phyloP scores from a whole-genome alignment of 805 yeast genomes.

The Barnettozyma siamensis region DNA sequence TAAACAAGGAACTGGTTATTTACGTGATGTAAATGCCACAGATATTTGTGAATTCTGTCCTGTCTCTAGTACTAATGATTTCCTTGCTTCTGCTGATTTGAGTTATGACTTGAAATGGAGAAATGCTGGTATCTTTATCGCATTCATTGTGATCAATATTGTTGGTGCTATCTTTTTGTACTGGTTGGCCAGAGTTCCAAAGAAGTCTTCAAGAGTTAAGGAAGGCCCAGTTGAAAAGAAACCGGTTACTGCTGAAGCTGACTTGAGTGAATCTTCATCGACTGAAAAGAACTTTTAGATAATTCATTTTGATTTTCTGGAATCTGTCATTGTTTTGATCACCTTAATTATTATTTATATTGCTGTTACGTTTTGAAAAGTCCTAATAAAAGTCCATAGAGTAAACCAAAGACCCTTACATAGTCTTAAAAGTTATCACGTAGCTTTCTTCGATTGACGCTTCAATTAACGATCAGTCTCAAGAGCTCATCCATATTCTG shows the following conservation, averaged over 20 bases:
- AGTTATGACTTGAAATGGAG: slow-evolving; percentile 54
- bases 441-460: no score
- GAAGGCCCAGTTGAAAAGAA: slow-evolving; percentile 5
- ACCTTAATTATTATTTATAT: no score
- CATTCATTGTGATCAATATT: slow-evolving; percentile 35
- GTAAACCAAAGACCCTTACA: no score
- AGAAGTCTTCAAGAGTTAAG: slow-evolving; percentile 36
- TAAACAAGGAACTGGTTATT: slow-evolving; percentile 23
- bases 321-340: no score
- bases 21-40: slow-evolving; percentile 29
- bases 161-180: slow-evolving; percentile 41
- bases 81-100: slow-evolving; percentile 38
- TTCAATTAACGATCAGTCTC: no score
- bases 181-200: slow-evolving; percentile 68
- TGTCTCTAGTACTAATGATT: slow-evolving; percentile 51
- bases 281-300: no score
- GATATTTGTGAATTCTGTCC: slow-evolving; percentile 55
- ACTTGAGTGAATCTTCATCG: no score
- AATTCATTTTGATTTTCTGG: no score
- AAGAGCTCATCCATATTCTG: no score
- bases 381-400: no score
- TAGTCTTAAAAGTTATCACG: no score
- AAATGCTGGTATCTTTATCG: slow-evolving; percentile 52
- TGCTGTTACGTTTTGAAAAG: no score
- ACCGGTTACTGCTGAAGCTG: neutral